Conservation (phyloP, 139 green algal species). For the Chlamydomonas sphaeroides region DNA sequence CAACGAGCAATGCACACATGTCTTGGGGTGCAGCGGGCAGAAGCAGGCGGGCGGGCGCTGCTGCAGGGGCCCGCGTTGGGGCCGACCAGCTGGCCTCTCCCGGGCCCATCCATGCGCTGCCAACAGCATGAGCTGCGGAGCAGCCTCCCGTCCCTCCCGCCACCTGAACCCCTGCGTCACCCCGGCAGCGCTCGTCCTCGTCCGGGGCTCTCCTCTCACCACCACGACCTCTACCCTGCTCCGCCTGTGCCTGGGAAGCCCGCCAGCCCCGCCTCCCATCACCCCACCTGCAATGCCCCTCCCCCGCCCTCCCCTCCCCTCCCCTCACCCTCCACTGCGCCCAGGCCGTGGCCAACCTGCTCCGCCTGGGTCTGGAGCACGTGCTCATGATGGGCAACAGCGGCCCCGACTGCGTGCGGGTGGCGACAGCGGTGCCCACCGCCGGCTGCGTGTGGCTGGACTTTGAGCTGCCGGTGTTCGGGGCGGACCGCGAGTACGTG, state of each 20-base stretch:
- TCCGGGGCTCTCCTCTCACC: not conserved
- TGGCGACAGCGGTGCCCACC: not conserved
- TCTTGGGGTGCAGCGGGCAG: no score
- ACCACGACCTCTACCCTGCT: not conserved
- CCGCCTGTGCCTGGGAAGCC: not conserved
- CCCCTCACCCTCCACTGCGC: no score
- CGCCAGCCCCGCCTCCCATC: not conserved
- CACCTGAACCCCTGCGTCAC: no score
- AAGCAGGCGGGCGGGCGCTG: no score
- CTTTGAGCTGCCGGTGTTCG: constrained; percentile 21
- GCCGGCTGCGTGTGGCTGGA: constrained; percentile 35
- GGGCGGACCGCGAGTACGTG: constrained; percentile 16
- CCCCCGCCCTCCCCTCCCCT: not conserved
- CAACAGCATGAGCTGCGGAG: no score
- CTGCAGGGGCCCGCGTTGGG: no score
- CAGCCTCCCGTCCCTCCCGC: no score
- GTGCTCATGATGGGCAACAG: constrained; percentile 4
- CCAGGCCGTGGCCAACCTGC: constrained; percentile 9
- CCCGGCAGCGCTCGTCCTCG: no score
- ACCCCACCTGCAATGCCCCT: not conserved
- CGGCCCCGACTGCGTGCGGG: not conserved
- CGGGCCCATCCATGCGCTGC: no score
- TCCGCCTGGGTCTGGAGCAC: constrained; percentile 21
- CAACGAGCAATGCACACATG: no score
- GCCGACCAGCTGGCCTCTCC: no score